Evolutionary conservation across 192 early-diverging fungal genomes (phyloP).

Genomic region (Rhizophagus sp.): DNA sequence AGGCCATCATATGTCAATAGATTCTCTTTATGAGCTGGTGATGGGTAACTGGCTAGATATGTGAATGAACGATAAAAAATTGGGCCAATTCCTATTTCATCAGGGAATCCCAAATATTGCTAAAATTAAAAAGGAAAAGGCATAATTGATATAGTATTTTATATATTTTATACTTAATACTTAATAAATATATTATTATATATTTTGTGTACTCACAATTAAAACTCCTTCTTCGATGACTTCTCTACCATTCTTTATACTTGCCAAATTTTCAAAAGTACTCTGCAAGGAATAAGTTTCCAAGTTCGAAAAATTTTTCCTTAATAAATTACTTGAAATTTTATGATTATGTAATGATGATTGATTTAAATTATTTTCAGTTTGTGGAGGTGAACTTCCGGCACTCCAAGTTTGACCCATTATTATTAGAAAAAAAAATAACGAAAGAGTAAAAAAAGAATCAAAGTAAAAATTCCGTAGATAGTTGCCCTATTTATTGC

Average conservation of each 20-base stretch:
- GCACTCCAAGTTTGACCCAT: neutral
- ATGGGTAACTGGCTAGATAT: constrained; percentile 1
- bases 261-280: neutral
- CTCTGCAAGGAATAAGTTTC: neutral
- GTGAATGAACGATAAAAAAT: constrained; percentile 1
- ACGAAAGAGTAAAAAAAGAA: neutral
- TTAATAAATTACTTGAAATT: neutral
- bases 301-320: neutral
- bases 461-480: neutral
- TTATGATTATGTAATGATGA: neutral
- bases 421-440: neutral
- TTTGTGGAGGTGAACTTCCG: neutral
- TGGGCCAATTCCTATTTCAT: neutral
- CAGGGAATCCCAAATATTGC: neutral
- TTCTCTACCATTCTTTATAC: neutral
- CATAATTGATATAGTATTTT: too few species aligned
- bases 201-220: neutral
- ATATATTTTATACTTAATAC: too few species aligned
- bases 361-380: neutral
- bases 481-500: neutral
- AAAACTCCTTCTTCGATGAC: constrained; percentile 13
- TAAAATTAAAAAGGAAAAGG: too few species aligned
- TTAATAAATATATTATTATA: too few species aligned
- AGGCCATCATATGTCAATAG: neutral
- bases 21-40: neutral